These are phyloP conservation scores for Naganishia vishniacii DNA, from an alignment of 768 basidiomycete genomes.

Conservation along the genomic window DNA sequence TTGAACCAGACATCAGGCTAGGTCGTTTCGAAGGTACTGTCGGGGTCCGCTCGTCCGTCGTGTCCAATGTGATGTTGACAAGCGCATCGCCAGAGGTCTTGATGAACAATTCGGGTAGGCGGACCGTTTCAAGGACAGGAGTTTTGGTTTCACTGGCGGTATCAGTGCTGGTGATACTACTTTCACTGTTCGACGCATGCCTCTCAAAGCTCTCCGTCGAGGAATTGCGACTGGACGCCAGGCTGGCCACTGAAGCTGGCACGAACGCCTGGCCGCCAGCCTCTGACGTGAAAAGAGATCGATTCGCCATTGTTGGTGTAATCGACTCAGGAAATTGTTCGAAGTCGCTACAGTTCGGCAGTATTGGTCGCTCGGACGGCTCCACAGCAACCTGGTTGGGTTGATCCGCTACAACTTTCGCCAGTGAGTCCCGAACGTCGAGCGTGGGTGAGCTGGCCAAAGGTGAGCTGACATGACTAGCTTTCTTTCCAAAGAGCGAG, in stretches of 20 bases:
- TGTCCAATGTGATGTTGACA: not conserved
- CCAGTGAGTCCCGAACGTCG: not conserved
- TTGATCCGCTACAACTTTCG: not conserved
- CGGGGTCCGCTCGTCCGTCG: slow-evolving; percentile 7
- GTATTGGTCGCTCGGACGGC: too few relatives aligned
- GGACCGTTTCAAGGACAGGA: not conserved
- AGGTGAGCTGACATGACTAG: not conserved
- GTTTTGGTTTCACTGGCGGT: not conserved
- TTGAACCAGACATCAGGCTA: not conserved
- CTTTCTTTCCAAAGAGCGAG: slow-evolving; percentile 10
- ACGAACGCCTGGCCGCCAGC: not conserved
- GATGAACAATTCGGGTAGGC: not conserved
- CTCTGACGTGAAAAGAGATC: not conserved
- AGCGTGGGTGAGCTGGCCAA: not conserved
- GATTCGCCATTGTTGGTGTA: not conserved
- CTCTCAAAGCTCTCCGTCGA: not conserved
- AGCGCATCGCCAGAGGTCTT: not conserved
- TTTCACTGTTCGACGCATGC: not conserved
- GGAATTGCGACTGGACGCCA: too few relatives aligned
- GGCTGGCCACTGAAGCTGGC: too few relatives aligned
- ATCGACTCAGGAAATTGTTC: not conserved
- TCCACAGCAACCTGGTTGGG: too few relatives aligned
- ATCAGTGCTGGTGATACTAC: not conserved
- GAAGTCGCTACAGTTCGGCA: too few relatives aligned
- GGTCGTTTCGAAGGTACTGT: not conserved